Conservation (phyloP, 106 monocot genomes). For the Allium fistulosum region DNA sequence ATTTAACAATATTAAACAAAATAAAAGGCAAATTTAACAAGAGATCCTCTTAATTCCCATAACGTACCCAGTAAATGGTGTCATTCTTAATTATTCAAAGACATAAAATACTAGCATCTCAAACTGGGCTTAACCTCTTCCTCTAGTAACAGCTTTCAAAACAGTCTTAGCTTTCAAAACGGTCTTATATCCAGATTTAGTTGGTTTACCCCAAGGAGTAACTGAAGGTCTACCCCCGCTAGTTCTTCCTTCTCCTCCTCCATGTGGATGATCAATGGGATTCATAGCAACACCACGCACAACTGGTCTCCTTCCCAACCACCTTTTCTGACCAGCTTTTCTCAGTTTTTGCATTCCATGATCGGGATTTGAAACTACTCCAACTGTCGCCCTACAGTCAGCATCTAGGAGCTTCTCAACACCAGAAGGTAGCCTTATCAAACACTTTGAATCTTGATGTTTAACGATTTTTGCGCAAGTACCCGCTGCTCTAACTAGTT, state of each 20-base stretch:
- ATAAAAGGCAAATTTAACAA: no score
- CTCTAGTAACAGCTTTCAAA: conserved; percentile 1
- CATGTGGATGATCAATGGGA: conserved; percentile 67
- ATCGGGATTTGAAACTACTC: conserved; percentile 24
- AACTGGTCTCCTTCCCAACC: conserved; percentile 46
- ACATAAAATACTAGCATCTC: no score
- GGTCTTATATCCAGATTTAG: conserved; percentile 23
- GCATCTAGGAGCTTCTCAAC: conserved; percentile 25
- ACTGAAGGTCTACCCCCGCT: conserved; percentile 33
- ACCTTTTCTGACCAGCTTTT: conserved; percentile 39
- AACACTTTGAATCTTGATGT: conserved; percentile 20
- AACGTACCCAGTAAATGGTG: no score
- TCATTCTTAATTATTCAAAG: no score
- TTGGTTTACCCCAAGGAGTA: conserved; percentile 39
- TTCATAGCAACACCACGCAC: conserved; percentile 73
- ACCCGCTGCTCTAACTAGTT: conserved; percentile 29
- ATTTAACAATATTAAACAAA: no score
- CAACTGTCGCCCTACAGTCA: conserved; percentile 22
- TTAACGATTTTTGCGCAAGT: conserved; percentile 30
- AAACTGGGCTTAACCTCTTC: background rate
- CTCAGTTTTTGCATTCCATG: conserved; percentile 21
- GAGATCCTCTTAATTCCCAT: no score
- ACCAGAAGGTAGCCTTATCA: conserved; percentile 25
- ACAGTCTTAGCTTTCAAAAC: conserved; percentile 9
- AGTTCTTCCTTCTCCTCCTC: conserved; percentile 56